Base-by-base conservation (phyloP, 2,329 filamentous ascomycete species). In the Botryotinia convoluta region DNA sequence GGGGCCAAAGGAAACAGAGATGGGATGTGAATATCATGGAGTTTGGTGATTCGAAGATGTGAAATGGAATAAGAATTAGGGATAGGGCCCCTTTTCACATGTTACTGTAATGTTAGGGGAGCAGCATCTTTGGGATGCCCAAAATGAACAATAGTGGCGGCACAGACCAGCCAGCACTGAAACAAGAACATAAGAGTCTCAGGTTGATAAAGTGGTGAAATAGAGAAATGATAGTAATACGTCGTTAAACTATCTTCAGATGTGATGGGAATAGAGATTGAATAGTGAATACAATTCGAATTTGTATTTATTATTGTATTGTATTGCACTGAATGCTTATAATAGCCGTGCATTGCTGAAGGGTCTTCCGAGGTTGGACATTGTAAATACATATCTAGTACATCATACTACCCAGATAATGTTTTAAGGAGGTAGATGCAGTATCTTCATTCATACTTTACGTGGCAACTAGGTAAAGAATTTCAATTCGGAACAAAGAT, bases 41-140 rank as follows among this genome's bases (percentile, higher is more conserved):
- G 70, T 72, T 72, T 67, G 45, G 70, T 67, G 29, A 37, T 57
- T 72, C 65, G 22, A 64, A 35, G 70, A 45, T 67, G 35, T 26
- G 48, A 72, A 54, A 70, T 20, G 61, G 69, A 65, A 42, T 32
- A 72, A 59, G 35, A 54, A 59, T 37, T 59, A 29, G 57, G 70
- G 48, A 67, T 45, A 59, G 22, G 35, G 42, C 16, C 57, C 37
- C 8, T 57, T 54, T 42, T 67, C 65, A 20, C 60, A 57, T 45
- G 12, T 71, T 22, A 65, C 70, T 72, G 48, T 72, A 67, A 72
- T 72, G 51, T 29, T 67, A 67, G 37, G 48, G n/a, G 22, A 72
- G 32, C 57, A 42, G 70, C 70, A 59, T 67, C n/a, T 59, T 39
- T 29, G 35, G 12, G 61, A 59, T 59, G 70, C 70, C 37, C 22